Evolutionary conservation across 257 asterid genomes (phyloP).

Genomic region (Petrea volubilis): DNA sequence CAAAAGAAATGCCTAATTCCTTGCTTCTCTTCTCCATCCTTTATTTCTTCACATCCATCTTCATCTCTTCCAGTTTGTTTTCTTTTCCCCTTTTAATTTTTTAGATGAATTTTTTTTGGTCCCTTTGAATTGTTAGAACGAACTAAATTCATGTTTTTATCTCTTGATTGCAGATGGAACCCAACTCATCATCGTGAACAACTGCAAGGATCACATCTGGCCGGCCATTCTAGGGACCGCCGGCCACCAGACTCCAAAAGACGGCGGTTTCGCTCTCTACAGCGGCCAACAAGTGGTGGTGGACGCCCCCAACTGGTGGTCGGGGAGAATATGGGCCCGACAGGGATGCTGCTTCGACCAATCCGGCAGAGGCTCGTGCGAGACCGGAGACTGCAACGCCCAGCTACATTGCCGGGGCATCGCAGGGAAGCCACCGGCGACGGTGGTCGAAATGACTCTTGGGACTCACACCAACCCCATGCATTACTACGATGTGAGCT

Average conservation of each 20-base stretch:
- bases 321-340: conserved; percentile 86
- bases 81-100: neutral
- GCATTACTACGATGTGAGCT: conserved; percentile 81
- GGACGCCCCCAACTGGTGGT: conserved; percentile 64
- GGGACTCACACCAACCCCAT: conserved; percentile 47
- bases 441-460: conserved; percentile 73
- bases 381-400: conserved; percentile 78
- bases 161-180: conserved; percentile 53
- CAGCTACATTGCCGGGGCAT: conserved; percentile 51
- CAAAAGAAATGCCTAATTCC: conserved; percentile 23
- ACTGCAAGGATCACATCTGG: conserved; percentile 70
- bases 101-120: neutral
- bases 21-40: conserved; percentile 19
- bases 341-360: conserved; percentile 66
- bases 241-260: conserved; percentile 49
- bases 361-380: conserved; percentile 59
- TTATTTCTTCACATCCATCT: conserved; percentile 18
- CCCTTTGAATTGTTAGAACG: neutral
- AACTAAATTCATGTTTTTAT: neutral
- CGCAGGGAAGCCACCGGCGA: conserved; percentile 72
- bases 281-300: conserved; percentile 42
- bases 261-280: conserved; percentile 65
- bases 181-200: conserved; percentile 56
- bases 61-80: conserved; percentile 19
- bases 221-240: conserved; percentile 73